These are phyloP conservation scores for Cantharellus anzutake DNA, from an alignment of 768 basidiomycete genomes.

Conservation along the genomic window DNA sequence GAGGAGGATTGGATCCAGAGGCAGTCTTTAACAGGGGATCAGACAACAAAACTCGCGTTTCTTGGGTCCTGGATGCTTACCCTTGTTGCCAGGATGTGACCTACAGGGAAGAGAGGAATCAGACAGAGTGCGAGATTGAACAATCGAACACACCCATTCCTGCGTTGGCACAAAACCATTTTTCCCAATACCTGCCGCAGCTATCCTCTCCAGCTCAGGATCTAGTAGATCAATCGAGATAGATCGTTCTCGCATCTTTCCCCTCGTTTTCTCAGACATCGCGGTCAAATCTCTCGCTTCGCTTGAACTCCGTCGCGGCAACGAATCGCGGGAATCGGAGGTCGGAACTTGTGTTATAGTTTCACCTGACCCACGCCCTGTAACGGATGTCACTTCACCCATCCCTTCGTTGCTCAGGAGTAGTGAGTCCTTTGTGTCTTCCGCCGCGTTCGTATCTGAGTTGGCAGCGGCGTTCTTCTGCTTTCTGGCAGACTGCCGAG, in stretches of 20 bases:
- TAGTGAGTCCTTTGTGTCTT: neutral
- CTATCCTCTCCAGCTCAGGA: slow-evolving; percentile 33
- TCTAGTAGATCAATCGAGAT: slow-evolving; percentile 3
- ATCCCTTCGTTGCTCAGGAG: neutral
- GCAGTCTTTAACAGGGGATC: slow-evolving; percentile 33
- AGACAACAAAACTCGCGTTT: neutral
- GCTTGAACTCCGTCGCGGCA: neutral
- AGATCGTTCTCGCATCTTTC: slow-evolving; percentile 66
- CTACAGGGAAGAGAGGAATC: slow-evolving; percentile 18
- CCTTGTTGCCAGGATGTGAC: slow-evolving; percentile 95
- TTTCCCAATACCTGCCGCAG: slow-evolving; percentile 54
- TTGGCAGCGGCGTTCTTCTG: neutral
- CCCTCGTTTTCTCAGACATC: slow-evolving; percentile 72
- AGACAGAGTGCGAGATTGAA: slow-evolving; percentile 9
- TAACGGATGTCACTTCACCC: neutral
- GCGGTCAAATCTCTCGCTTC: too few species aligned
- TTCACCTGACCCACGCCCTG: neutral
- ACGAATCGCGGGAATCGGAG: slow-evolving; percentile 1
- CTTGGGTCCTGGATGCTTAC: slow-evolving; percentile 22
- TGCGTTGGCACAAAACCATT: slow-evolving; percentile 92
- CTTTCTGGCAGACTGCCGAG: slow-evolving; percentile 9
- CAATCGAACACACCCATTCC: slow-evolving; percentile 53
- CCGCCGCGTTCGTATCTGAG: neutral
- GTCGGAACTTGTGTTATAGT: neutral
- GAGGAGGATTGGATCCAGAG: slow-evolving; percentile 73